Evolutionary conservation across 192 early-diverging fungal genomes (phyloP), one percentile per base, ranked within the genome.

Genomic region (Linnemannia exigua): DNA sequence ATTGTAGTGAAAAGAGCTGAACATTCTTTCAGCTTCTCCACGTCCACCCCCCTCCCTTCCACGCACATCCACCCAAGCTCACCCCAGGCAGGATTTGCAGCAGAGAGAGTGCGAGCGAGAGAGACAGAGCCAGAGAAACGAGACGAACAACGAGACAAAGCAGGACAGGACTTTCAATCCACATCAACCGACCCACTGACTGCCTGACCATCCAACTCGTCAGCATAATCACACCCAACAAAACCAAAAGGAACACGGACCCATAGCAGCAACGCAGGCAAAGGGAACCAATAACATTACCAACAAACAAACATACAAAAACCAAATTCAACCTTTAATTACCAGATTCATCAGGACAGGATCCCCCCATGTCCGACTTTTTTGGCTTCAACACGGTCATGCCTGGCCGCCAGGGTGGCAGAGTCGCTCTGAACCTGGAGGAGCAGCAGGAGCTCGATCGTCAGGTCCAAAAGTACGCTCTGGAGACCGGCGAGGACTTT

Each of bases 341-440:
- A 17, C 37, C 36, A 69, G 35, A 67, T 31, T 31, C 58, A 63
- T 63, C 58, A 63, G 58, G 58, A 63, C 58, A 63, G 58, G 28
- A 63, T 63, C 36, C 33, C 38, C 25, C 44, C 31, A 88, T 88
- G 88, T 81, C 88, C 12, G 81, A 84, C 81, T 88, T 89, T 67
- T 88, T 80, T 84, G 89, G 91, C 71, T 93, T 93, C 77, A 88
- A 91, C 72, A 91, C 92, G 51, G 89, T 79, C 68, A 70, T 93
- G 73, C 92, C 91, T 16, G 84, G 78, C 5, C 73, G 84, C 41
- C 82, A 78, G 48, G 74, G 78, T 58, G 84, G 78, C 50, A 76
- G 79, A 22, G 47, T 75, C 54, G 84, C 88, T 36, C 74, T 89
- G 75, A 88, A 87, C 51, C 75, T 89, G 28, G 87, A 79, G n/a